Percentiles rank a stretch among this genome's conserved stretches.
Conservation (phyloP, 2,329 filamentous ascomycete species). For the Teratosphaeria epicoccoides region DNA sequence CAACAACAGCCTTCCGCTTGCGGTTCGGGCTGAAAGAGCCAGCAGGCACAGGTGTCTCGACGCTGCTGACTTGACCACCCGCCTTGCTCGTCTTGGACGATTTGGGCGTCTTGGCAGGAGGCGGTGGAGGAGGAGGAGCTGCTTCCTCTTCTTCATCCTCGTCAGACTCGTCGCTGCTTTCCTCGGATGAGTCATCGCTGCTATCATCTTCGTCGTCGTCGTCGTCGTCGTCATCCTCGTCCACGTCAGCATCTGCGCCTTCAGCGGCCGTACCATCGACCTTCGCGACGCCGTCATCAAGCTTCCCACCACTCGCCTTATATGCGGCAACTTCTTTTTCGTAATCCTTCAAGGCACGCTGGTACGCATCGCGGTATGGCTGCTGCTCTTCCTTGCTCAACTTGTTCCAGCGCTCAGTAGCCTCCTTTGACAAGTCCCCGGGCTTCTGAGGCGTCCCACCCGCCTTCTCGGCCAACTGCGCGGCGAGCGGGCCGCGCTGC, state of each 20-base stretch:
- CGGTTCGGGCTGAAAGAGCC: conserved; percentile 13
- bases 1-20: conserved; percentile 21
- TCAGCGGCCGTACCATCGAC: conserved; percentile 14
- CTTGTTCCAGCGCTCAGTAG: conserved; percentile 72
- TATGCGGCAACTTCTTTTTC: conserved; percentile 46
- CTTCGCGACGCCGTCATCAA: conserved; percentile 2
- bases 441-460: conserved; percentile 57
- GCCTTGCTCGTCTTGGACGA: conserved; percentile 26
- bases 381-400: conserved; percentile 66
- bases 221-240: conserved; percentile 18
- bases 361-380: conserved; percentile 52
- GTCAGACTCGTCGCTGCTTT: conserved; percentile 13
- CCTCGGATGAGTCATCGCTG: neutral
- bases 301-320: conserved; percentile 38
- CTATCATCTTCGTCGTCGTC: neutral
- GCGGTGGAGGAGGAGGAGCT: conserved; percentile 22
- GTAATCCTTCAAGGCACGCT: conserved; percentile 46
- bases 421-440: conserved; percentile 78
- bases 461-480: conserved; percentile 43
- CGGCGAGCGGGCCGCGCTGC: conserved; percentile 69
- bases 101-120: conserved; percentile 5
- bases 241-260: conserved; percentile 31
- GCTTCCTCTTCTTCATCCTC: conserved; percentile 24
- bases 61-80: conserved; percentile 12
- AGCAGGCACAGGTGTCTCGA: conserved; percentile 10